Percentiles rank a stretch among this genome's conserved stretches.
Evolutionary conservation across 345 rosid species (phyloP).

Genomic region (Brassica incana): DNA sequence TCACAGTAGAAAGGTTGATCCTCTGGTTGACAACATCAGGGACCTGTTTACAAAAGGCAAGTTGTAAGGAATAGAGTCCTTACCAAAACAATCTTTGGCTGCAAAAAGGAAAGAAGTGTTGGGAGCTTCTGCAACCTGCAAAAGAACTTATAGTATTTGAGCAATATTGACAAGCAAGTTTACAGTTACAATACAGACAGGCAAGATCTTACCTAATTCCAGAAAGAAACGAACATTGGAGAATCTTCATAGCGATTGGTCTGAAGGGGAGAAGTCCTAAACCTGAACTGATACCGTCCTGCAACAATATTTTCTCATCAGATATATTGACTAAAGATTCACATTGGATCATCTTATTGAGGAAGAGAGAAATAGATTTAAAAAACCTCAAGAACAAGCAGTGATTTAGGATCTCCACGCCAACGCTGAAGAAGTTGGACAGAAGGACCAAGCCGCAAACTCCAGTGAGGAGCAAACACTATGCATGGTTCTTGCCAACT

Average conservation of each 20-base stretch:
- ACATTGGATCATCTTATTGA: constrained; percentile 2
- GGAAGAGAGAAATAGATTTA: not conserved
- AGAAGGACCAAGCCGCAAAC: constrained; percentile 77
- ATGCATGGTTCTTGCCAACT: constrained; percentile 90
- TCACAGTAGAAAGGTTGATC: constrained; percentile 35
- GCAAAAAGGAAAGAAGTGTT: constrained; percentile 56
- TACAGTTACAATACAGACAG: not conserved
- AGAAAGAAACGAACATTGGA: constrained; percentile 75
- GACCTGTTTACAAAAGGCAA: constrained; percentile 42
- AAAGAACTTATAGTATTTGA: not conserved
- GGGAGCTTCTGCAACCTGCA: constrained; percentile 53
- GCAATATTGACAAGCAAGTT: not conserved
- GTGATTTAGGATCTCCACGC: constrained; percentile 63
- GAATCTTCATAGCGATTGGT: constrained; percentile 73
- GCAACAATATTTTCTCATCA: constrained; percentile 39
- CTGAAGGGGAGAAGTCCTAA: constrained; percentile 75
- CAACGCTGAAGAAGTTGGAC: constrained; percentile 79
- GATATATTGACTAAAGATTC: constrained; percentile 1
- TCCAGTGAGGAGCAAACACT: constrained; percentile 74
- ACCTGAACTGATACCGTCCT: constrained; percentile 60
- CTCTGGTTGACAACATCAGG: constrained; percentile 55
- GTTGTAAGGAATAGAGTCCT: not conserved
- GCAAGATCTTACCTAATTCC: constrained; percentile 59
- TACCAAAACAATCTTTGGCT: constrained; percentile 73
- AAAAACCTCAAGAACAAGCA: constrained; percentile 79